phyloP scores from a whole-genome alignment of 495 filamentous ascomycete species.

The Platismatia glauca region DNA sequence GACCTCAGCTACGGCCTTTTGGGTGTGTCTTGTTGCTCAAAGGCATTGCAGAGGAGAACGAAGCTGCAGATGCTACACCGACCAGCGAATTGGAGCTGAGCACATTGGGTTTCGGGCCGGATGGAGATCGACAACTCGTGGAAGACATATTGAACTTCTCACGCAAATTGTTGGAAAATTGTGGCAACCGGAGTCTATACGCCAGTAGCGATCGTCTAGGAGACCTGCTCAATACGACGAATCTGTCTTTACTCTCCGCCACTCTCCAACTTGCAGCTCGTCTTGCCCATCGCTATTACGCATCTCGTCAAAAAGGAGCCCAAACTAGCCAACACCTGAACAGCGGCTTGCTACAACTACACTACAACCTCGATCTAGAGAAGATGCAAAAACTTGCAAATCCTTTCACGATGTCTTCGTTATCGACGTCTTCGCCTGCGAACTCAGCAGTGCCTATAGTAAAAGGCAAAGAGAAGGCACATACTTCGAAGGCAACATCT shows the following conservation, averaged over 20 bases:
- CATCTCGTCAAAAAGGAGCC: conserved; percentile 61
- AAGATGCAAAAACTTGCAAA: conserved; percentile 72
- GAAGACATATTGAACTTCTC: conserved; percentile 78
- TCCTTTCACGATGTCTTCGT: conserved; percentile 66
- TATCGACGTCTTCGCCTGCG: conserved; percentile 28
- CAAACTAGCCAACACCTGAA: conserved; percentile 54
- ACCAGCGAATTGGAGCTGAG: conserved; percentile 41
- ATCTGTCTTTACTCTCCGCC: conserved; percentile 60
- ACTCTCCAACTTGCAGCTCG: conserved; percentile 70
- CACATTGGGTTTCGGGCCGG: conserved; percentile 51
- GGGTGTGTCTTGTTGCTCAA: conserved; percentile 51
- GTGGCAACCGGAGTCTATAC: conserved; percentile 95
- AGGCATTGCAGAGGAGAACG: conserved; percentile 37
- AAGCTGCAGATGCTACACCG: conserved; percentile 27
- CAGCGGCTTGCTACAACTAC: conserved; percentile 63
- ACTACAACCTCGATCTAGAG: conserved; percentile 93
- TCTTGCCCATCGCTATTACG: conserved; percentile 86
- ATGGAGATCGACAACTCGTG: conserved; percentile 72
- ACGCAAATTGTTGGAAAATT: conserved; percentile 77
- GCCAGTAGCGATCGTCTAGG: conserved; percentile 81
- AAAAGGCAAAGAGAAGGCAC: conserved; percentile 68
- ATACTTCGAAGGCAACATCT: conserved; percentile 32
- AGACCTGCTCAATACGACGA: conserved; percentile 79
- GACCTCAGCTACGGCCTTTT: conserved; percentile 73
- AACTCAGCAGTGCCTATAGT: conserved; percentile 36